phyloP scores from a whole-genome alignment of 169 alveolate species.

The Cryptosporidium tyzzeri region DNA sequence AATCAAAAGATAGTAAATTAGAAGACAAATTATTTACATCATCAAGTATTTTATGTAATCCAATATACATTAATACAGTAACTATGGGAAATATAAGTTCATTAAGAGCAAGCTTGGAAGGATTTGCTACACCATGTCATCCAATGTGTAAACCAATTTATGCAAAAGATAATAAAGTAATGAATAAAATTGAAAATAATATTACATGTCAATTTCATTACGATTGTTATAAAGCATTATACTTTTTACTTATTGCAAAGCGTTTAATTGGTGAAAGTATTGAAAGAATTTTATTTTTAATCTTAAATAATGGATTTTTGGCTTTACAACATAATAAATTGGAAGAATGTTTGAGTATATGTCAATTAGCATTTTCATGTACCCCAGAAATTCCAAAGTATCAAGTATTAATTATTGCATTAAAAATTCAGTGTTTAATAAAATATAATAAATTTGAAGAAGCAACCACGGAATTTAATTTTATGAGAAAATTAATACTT shows the following conservation, averaged over 20 bases:
- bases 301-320: slow-evolving; percentile 57
- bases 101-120: slow-evolving; percentile 67
- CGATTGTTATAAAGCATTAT: slow-evolving; percentile 45
- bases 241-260: slow-evolving; percentile 24
- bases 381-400: slow-evolving; percentile 69
- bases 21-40: slow-evolving; percentile 32
- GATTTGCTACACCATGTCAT: slow-evolving; percentile 74
- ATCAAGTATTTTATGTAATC: slow-evolving; percentile 52
- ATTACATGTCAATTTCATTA: slow-evolving; percentile 49
- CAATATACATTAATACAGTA: slow-evolving; percentile 53
- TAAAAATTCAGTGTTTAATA: slow-evolving; percentile 56
- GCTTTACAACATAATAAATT: slow-evolving; percentile 69
- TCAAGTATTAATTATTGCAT: slow-evolving; percentile 31
- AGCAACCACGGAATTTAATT: slow-evolving; percentile 52
- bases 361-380: slow-evolving; percentile 32
- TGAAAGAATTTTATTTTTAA: slow-evolving; percentile 29
- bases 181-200: slow-evolving; percentile 13
- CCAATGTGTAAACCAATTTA: slow-evolving; percentile 54
- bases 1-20: background rate
- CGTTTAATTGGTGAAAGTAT: slow-evolving; percentile 44
- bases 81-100: slow-evolving; percentile 60
- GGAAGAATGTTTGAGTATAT: slow-evolving; percentile 66
- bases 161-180: slow-evolving; percentile 2
- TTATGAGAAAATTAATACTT: slow-evolving; percentile 29
- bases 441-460: slow-evolving; percentile 60